Evolutionary conservation across 345 rosid genomes (phyloP).

Genomic region (Sonneratia caseolaris): DNA sequence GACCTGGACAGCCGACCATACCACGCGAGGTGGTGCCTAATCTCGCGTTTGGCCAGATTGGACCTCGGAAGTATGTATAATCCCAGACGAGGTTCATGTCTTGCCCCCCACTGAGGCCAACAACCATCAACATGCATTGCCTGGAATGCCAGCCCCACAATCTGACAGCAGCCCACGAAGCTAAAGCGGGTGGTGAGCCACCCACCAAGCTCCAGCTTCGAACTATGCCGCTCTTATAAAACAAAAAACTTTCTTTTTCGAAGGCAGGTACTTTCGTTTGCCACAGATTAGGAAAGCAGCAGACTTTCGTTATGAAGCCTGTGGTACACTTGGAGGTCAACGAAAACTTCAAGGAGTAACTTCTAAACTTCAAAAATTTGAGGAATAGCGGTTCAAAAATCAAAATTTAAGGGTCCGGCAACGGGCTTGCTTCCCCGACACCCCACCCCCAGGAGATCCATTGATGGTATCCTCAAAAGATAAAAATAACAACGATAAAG

Average conservation of each 20-base stretch:
- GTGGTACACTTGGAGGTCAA: background rate
- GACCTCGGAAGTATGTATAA: background rate
- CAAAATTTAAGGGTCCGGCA: no score
- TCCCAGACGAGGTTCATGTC: background rate
- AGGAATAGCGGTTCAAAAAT: background rate
- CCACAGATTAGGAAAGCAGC: background rate
- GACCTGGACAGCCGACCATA: background rate
- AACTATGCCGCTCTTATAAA: no score
- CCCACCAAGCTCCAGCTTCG: background rate
- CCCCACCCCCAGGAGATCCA: no score
- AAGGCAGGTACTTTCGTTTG: background rate
- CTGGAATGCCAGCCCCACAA: background rate
- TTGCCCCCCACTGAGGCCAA: background rate
- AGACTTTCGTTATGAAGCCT: background rate
- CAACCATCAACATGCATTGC: background rate
- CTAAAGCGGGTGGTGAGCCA: background rate
- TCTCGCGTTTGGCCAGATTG: background rate
- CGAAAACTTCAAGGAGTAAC: background rate
- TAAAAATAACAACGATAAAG: no score
- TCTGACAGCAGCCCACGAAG: background rate
- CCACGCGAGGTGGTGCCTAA: background rate
- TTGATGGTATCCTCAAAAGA: no score
- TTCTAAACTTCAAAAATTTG: background rate
- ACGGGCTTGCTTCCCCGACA: no score
- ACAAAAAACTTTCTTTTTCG: background rate